These are phyloP conservation scores for Vicia faba DNA, from an alignment of 306 rosid genomes.

Conservation along the genomic window DNA sequence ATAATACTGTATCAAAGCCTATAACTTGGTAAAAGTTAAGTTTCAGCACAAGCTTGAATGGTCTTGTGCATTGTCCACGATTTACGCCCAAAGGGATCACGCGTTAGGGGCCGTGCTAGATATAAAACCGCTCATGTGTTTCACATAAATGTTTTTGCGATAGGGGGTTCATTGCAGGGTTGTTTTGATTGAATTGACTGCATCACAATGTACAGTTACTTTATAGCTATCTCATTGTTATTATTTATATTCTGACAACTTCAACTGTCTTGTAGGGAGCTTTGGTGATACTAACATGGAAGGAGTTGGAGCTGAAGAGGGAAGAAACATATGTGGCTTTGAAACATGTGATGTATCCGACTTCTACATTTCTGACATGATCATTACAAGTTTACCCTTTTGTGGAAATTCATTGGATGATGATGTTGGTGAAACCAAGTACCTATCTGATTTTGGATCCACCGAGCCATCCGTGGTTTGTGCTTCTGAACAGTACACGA, in stretches of 20 bases:
- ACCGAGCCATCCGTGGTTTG: constrained; percentile 61
- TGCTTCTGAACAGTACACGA: constrained; percentile 73
- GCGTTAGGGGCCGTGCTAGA: background rate
- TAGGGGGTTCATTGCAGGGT: background rate
- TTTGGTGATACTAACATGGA: constrained; percentile 48
- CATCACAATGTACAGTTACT: constrained; percentile 10
- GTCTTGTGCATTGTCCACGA: constrained; percentile 1
- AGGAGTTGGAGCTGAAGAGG: constrained; percentile 62
- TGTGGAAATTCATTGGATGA: constrained; percentile 55
- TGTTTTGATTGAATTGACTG: constrained; percentile 14
- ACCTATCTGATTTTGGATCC: constrained; percentile 57
- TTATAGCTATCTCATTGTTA: constrained; percentile 6
- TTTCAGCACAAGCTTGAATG: background rate
- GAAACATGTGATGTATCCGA: constrained; percentile 85
- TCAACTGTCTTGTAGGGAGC: constrained; percentile 43
- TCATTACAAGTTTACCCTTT: constrained; percentile 75
- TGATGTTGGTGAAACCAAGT: constrained; percentile 50
- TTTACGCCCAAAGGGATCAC: constrained; percentile 1
- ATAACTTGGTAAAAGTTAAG: background rate
- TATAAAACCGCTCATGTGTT: background rate
- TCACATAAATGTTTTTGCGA: background rate
- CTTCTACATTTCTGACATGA: constrained; percentile 93
- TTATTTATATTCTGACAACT: constrained; percentile 24
- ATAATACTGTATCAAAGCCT: background rate
- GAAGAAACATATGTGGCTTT: constrained; percentile 53